Percentiles rank a stretch among this genome's conserved stretches.
phyloP scores from a whole-genome alignment of 805 yeast genomes.

The Starmerella bombicola region DNA sequence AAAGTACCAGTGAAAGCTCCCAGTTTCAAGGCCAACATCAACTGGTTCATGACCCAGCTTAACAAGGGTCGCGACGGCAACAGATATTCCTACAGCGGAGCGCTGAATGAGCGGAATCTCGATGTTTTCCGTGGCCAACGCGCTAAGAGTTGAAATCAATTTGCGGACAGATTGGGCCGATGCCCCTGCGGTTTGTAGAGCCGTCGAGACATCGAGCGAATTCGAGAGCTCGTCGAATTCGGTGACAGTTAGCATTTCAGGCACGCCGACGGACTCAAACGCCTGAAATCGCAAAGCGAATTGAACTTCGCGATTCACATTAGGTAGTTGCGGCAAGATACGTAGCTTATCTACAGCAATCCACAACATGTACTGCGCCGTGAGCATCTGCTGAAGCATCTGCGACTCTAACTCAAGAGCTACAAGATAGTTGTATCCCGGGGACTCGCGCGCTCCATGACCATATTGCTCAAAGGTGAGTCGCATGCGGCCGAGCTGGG shows the following conservation, averaged over 20 bases:
- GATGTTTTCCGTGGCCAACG: slow-evolving; percentile 18
- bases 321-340: slow-evolving; percentile 15
- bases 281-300: slow-evolving; percentile 62
- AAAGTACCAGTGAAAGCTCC: slow-evolving; percentile 37
- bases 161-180: slow-evolving; percentile 15
- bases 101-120: slow-evolving; percentile 21
- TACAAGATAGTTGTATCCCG: slow-evolving; percentile 20
- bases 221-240: slow-evolving; percentile 24
- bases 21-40: slow-evolving; percentile 25
- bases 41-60: slow-evolving; percentile 5
- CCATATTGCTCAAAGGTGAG: slow-evolving; percentile 21
- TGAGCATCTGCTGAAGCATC: slow-evolving; percentile 25
- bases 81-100: slow-evolving; percentile 18
- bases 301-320: slow-evolving; percentile 25
- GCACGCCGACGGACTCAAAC: slow-evolving; percentile 68
- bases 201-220: slow-evolving; percentile 18
- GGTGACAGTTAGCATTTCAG: slow-evolving; percentile 44
- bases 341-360: slow-evolving; percentile 16
- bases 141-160: slow-evolving; percentile 11
- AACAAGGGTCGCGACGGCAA: slow-evolving; percentile 15
- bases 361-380: slow-evolving; percentile 25
- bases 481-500: slow-evolving; percentile 36
- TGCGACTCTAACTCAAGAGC: slow-evolving; percentile 27
- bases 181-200: slow-evolving; percentile 21
- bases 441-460: slow-evolving; percentile 14